These are phyloP conservation scores for Andrographis paniculata DNA, from an alignment of 305 asterid genomes.

Conservation along the genomic window DNA sequence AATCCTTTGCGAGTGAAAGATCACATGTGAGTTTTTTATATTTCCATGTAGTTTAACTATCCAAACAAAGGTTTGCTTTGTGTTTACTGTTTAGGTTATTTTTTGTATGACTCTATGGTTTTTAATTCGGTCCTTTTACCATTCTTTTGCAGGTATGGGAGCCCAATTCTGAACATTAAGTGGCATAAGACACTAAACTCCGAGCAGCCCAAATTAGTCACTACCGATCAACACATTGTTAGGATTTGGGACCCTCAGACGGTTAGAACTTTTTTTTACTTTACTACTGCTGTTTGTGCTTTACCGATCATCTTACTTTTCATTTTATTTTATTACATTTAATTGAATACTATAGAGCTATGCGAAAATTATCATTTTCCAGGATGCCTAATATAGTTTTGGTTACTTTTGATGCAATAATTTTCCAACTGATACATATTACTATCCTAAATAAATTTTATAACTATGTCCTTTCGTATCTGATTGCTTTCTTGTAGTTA, in stretches of 20 bases:
- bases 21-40: conserved; percentile 65
- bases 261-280: no score
- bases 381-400: no score
- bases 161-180: conserved; percentile 75
- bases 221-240: conserved; percentile 78
- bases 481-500: not conserved
- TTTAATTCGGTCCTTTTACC: conserved; percentile 11
- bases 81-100: conserved; percentile 1
- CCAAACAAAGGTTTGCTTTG: no score
- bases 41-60: conserved; percentile 6
- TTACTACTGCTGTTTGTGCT: no score
- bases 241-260: conserved; percentile 89
- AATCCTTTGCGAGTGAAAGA: conserved; percentile 67
- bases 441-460: not conserved
- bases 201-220: conserved; percentile 53
- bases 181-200: conserved; percentile 87
- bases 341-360: no score
- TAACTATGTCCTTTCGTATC: not conserved
- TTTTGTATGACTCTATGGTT: conserved; percentile 12
- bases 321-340: no score
- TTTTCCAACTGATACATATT: conserved; percentile 1
- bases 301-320: no score
- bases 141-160: conserved; percentile 67
- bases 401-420: not conserved
- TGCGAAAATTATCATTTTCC: no score